These are phyloP conservation scores for Lablab purpureus DNA, from an alignment of 306 rosid species.

Conservation along the genomic window DNA sequence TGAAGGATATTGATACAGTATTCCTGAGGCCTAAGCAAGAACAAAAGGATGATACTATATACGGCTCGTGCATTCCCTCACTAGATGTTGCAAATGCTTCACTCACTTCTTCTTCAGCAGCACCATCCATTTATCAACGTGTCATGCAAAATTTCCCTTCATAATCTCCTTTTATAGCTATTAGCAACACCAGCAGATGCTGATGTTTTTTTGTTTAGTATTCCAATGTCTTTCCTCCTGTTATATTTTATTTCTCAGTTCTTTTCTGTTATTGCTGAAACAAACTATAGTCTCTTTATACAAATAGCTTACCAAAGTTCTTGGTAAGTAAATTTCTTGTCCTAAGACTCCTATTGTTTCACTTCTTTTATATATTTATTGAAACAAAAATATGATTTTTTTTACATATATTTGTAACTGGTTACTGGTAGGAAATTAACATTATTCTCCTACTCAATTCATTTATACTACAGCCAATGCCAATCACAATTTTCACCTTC, in stretches of 20 bases:
- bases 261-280: not conserved
- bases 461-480: too few species aligned
- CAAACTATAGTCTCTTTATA: constrained; percentile 32
- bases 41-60: constrained; percentile 59
- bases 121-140: constrained; percentile 55
- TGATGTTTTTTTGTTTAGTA: constrained; percentile 24
- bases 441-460: not conserved
- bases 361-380: not conserved
- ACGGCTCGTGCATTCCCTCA: constrained; percentile 52
- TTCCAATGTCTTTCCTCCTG: constrained; percentile 20
- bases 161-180: constrained; percentile 30
- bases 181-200: constrained; percentile 31
- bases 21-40: constrained; percentile 78
- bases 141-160: constrained; percentile 65
- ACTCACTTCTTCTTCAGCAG: constrained; percentile 45
- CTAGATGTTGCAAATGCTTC: constrained; percentile 61
- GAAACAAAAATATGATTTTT: not conserved
- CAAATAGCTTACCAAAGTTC: constrained; percentile 46
- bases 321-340: constrained; percentile 30
- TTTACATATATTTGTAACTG: constrained; percentile 46
- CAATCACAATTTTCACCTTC: too few species aligned
- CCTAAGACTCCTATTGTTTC: constrained; percentile 32
- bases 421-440: constrained; percentile 11
- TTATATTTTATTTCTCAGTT: not conserved
- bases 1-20: constrained; percentile 58